Base-by-base conservation (phyloP, 495 filamentous ascomycete species). In the Hypoxylon fuscum region DNA sequence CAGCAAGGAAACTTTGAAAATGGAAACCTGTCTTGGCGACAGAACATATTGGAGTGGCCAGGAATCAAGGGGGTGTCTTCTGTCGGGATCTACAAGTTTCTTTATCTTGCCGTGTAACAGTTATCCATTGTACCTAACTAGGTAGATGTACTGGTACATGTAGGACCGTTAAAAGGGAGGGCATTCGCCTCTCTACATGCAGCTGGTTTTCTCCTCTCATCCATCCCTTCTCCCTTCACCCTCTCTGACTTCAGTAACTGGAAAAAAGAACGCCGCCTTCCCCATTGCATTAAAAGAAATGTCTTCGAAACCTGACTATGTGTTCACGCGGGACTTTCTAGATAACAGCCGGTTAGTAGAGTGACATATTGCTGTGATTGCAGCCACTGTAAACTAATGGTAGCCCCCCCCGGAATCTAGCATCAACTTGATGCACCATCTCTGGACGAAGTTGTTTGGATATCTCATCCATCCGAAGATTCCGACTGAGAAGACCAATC, bases 311-410 rank as follows among this genome's bases (percentile, higher is more conserved):
- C 27, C 25, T 10, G 38, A 43, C 10, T 60, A 60, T 31, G 40
- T 60, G 8, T 53, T 60, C 21, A 60, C 56, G 18, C 56, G 56
- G 23, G 47, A 60, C 15, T 17, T 60, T 40, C 47, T 60, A 17
- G 56, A 52, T n/a, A 60, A 60, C 22, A 15, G 1, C 29, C 25
- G 57, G 57, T 61, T 11, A 11, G 31, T 34, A 34, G 31, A 34
- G 31, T 34, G 31, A 3, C 31, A 11, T 12, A 4, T 34, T 34
- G 10, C 31, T 34, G 31, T 34, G 31, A 34, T 27, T 12, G 48
- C 41, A 8, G 4, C 27, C 27, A 12, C 10, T 34, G 31, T 34
- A 29, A 29, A 35, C 32, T 34, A 34, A 34, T 12, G 31, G 31
- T 12, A 34, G 3, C n/a, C n/a, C n/a, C 31, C 10, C 31, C 31